Percentiles rank a stretch among this genome's conserved stretches.
phyloP scores from a whole-genome alignment of 768 basidiomycete genomes.

The Porphyrellus cyaneotinctus region DNA sequence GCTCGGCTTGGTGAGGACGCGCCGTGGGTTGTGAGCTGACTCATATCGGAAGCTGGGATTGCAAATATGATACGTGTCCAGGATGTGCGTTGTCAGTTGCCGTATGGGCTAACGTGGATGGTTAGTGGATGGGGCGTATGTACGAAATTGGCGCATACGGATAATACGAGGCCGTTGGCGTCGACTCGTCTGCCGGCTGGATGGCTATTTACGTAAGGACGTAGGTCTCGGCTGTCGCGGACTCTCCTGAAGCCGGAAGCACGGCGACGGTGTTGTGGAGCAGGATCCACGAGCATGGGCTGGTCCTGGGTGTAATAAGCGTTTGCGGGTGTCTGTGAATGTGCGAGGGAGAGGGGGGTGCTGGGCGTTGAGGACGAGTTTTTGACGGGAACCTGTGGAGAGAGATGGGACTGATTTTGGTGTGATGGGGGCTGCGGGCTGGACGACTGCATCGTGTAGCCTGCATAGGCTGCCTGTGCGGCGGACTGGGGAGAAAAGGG shows the following conservation, averaged over 20 bases:
- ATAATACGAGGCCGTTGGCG: constrained; percentile 69
- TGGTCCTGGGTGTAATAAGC: constrained; percentile 64
- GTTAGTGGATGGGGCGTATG: constrained; percentile 10
- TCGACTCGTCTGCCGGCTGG: constrained; percentile 73
- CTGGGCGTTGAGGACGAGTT: constrained; percentile 64
- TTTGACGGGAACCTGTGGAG: constrained; percentile 44
- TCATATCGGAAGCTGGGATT: constrained; percentile 96
- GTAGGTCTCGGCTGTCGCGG: constrained; percentile 70
- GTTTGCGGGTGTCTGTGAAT: constrained; percentile 45
- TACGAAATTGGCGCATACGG: constrained; percentile 50
- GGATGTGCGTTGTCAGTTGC: constrained; percentile 78
- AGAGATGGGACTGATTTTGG: constrained; percentile 50
- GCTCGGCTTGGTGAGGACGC: constrained; percentile 96
- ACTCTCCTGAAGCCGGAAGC: constrained; percentile 77
- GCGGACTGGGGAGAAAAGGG: constrained; percentile 57
- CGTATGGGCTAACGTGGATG: constrained; percentile 44
- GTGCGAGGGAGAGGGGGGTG: constrained; percentile 68
- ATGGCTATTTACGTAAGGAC: constrained; percentile 63
- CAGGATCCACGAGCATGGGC: constrained; percentile 65
- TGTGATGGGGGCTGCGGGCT: constrained; percentile 54
- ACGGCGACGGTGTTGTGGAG: constrained; percentile 56
- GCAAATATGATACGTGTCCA: constrained; percentile 91
- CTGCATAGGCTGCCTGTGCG: constrained; percentile 42
- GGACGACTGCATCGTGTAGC: constrained; percentile 62
- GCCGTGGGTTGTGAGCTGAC: constrained; percentile 87